These are phyloP conservation scores for Talaromyces sp. DNA, from an alignment of 2,329 filamentous ascomycete species.

Conservation along the genomic window DNA sequence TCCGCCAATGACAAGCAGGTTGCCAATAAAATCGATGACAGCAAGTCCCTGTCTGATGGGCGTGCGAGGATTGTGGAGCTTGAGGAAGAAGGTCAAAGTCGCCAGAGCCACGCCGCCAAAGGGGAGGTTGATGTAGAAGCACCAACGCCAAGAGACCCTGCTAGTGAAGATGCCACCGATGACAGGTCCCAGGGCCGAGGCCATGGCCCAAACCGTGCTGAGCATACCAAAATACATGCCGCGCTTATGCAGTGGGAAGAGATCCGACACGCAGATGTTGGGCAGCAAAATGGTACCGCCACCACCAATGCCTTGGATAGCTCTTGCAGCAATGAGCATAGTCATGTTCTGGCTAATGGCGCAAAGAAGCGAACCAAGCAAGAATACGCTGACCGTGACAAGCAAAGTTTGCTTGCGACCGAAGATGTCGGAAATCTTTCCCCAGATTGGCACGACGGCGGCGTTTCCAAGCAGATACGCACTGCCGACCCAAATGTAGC, in stretches of 20 bases:
- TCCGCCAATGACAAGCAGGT: too few relatives aligned
- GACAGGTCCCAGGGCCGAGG: conserved; percentile 11
- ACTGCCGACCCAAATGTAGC: conserved; percentile 50
- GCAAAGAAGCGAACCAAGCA: conserved; percentile 48
- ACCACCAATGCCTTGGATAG: conserved; percentile 47
- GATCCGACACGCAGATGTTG: conserved; percentile 46
- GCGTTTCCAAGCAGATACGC: conserved; percentile 48
- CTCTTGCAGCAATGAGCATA: conserved; percentile 43
- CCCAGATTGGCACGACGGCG: conserved; percentile 25
- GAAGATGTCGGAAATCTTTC: conserved; percentile 52
- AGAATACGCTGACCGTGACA: conserved; percentile 47
- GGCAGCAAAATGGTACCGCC: conserved; percentile 47
- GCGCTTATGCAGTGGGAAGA: conserved; percentile 44
- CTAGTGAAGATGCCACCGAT: too few relatives aligned
- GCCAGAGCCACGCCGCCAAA: too few relatives aligned
- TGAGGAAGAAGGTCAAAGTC: too few relatives aligned
- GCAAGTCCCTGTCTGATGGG: too few relatives aligned
- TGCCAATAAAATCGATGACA: too few relatives aligned
- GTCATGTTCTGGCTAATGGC: conserved; percentile 43
- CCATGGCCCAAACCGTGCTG: conserved; percentile 45
- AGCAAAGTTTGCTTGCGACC: conserved; percentile 53
- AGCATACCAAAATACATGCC: conserved; percentile 43
- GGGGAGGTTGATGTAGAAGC: too few relatives aligned
- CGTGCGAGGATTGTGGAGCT: too few relatives aligned
- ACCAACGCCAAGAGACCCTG: too few relatives aligned